Percentiles rank a stretch among this genome's conserved stretches.
Conservation (phyloP, 441 rosid genomes). For the Erodium trifolium region DNA sequence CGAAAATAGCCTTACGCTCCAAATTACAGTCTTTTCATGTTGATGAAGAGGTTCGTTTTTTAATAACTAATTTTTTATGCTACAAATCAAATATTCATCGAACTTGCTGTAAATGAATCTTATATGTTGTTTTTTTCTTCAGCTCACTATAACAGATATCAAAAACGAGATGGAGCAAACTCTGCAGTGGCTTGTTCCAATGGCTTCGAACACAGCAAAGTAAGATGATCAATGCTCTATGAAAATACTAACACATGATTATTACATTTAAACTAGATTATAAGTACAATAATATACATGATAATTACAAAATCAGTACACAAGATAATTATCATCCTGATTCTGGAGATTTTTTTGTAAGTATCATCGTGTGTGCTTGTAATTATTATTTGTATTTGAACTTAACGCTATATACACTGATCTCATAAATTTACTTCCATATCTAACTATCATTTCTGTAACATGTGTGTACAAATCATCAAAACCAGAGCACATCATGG, state of each 20-base stretch:
- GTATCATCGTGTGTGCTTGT: no score
- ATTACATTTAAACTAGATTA: no score
- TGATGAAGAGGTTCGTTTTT: constrained; percentile 61
- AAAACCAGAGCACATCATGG: constrained; percentile 53
- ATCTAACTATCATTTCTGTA: not conserved
- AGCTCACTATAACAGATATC: constrained; percentile 72
- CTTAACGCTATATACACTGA: no score
- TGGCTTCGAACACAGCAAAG: constrained; percentile 91
- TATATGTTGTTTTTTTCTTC: constrained; percentile 17
- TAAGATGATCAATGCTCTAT: constrained; percentile 25
- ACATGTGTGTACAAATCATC: constrained; percentile 15
- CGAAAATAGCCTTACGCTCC: constrained; percentile 73
- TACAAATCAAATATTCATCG: not conserved
- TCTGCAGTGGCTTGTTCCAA: constrained; percentile 65
- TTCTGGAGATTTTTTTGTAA: no score
- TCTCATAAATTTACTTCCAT: not conserved
- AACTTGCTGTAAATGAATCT: not conserved
- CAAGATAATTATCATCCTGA: no score
- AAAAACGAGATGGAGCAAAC: constrained; percentile 76
- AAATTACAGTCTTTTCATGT: constrained; percentile 55
- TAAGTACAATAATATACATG: no score
- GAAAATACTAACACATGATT: not conserved
- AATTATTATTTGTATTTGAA: no score
- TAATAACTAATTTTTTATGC: constrained; percentile 3
- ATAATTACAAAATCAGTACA: no score